These are phyloP conservation scores for Jamesozyma hellenica DNA, from an alignment of 805 yeast species.

Conservation along the genomic window DNA sequence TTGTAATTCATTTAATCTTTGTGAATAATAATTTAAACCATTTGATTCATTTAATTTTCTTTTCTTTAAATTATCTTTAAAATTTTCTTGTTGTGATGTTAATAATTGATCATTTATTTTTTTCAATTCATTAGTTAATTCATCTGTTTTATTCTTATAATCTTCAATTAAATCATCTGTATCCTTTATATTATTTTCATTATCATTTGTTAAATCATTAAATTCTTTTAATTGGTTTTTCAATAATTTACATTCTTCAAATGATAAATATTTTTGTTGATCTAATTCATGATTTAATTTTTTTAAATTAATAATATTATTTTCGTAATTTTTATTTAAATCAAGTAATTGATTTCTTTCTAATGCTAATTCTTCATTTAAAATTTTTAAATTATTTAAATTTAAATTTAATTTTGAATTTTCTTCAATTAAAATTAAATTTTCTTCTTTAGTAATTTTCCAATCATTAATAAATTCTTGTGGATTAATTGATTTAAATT, in stretches of 20 bases:
- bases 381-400: slow-evolving; percentile 16
- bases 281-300: slow-evolving; percentile 37
- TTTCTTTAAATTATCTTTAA: slow-evolving; percentile 14
- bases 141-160: slow-evolving; percentile 43
- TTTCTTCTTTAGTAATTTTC: slow-evolving; percentile 33
- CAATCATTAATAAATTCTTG: slow-evolving; percentile 33
- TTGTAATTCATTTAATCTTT: slow-evolving; percentile 30
- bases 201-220: slow-evolving; percentile 18
- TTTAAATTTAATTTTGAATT: slow-evolving; percentile 21
- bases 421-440: slow-evolving; percentile 29
- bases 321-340: slow-evolving; percentile 19
- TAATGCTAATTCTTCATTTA: slow-evolving; percentile 30
- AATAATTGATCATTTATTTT: slow-evolving; percentile 24
- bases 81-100: slow-evolving; percentile 7
- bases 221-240: slow-evolving; percentile 45
- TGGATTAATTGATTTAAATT: slow-evolving; percentile 13
- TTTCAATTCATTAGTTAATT: slow-evolving; percentile 32
- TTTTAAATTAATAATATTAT: slow-evolving; percentile 22
- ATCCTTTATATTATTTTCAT: slow-evolving; percentile 15
- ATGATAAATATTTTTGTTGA: slow-evolving; percentile 42
- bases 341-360: slow-evolving; percentile 32
- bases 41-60: slow-evolving; percentile 22
- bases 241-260: slow-evolving; percentile 49
- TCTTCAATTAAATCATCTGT: slow-evolving; percentile 36
- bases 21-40: slow-evolving; percentile 21